phyloP scores from a whole-genome alignment of 345 rosid genomes.

The Leavenworthia alabamica region DNA sequence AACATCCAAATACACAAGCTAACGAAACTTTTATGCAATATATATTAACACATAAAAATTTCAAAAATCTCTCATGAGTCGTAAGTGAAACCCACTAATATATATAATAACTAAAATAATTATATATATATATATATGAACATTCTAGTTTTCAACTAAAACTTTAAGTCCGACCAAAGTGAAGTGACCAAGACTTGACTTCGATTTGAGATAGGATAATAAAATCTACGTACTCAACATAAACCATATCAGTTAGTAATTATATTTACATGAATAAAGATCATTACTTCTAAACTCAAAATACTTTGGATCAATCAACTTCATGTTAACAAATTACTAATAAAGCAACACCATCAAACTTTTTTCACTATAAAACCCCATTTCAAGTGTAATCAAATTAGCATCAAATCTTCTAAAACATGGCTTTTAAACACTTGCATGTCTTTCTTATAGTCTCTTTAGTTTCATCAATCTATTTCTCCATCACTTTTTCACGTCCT shows the following conservation, averaged over 20 bases:
- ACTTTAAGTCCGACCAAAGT: background rate
- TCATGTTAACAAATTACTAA: conserved; percentile 1
- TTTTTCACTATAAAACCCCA: conserved; percentile 24
- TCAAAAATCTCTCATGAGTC: too few species aligned
- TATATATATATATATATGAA: too few species aligned
- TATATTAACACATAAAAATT: too few species aligned
- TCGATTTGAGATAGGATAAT: background rate
- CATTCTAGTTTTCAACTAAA: background rate
- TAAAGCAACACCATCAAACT: background rate
- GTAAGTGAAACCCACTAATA: too few species aligned
- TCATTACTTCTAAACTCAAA: conserved; percentile 24
- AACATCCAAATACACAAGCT: background rate
- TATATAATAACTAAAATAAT: too few species aligned
- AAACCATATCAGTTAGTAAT: conserved; percentile 10
- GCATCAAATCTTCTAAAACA: background rate
- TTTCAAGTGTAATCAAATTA: conserved; percentile 4
- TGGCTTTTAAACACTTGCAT: conserved; percentile 4
- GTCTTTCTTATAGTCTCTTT: conserved; percentile 12
- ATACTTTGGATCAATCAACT: conserved; percentile 15
- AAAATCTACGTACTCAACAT: background rate
- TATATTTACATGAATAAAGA: background rate
- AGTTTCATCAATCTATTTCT: conserved; percentile 9
- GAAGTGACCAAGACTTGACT: background rate
- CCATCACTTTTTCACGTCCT: conserved; percentile 22
- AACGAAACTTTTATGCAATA: too few species aligned